phyloP scores from a whole-genome alignment of 495 filamentous ascomycete genomes.

The Podospora tetraspora region DNA sequence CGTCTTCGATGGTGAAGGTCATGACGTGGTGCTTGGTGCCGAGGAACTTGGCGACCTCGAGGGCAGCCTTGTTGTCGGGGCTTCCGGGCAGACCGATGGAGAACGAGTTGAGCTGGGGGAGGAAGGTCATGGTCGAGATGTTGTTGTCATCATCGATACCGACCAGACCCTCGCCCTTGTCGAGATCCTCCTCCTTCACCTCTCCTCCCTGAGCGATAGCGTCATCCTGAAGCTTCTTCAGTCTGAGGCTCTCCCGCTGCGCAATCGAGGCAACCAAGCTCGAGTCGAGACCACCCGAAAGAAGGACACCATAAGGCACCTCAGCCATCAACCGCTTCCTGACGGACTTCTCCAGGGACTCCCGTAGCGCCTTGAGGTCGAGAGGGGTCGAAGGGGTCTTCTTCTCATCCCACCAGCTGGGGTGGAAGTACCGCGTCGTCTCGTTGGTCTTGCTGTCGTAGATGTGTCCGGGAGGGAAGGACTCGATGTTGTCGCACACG shows the following conservation, averaged over 20 bases:
- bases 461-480: constrained; percentile 91
- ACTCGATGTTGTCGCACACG: constrained; percentile 90
- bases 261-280: constrained; percentile 93
- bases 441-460: constrained; percentile 86
- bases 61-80: constrained; percentile 82
- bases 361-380: constrained; percentile 73
- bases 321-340: constrained; percentile 98
- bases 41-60: constrained; percentile 88
- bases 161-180: constrained; percentile 64
- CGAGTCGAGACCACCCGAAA: constrained; percentile 94
- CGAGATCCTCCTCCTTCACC: constrained; percentile 39
- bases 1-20: constrained; percentile 96
- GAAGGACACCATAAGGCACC: constrained; percentile 92
- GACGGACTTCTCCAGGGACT: constrained; percentile 82
- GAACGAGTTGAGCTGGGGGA: constrained; percentile 95
- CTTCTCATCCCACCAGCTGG: constrained; percentile 83
- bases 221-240: constrained; percentile 55
- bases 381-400: constrained; percentile 72
- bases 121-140: constrained; percentile 81
- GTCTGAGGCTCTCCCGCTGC: constrained; percentile 77
- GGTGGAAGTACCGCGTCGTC: constrained; percentile 81
- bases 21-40: constrained; percentile 97
- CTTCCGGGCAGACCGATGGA: constrained; percentile 90
- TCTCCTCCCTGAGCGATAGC: constrained; percentile 40
- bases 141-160: constrained; percentile 91